phyloP scores from a whole-genome alignment of 2,329 filamentous ascomycete genomes.

The Talaromyces funiculosus region DNA sequence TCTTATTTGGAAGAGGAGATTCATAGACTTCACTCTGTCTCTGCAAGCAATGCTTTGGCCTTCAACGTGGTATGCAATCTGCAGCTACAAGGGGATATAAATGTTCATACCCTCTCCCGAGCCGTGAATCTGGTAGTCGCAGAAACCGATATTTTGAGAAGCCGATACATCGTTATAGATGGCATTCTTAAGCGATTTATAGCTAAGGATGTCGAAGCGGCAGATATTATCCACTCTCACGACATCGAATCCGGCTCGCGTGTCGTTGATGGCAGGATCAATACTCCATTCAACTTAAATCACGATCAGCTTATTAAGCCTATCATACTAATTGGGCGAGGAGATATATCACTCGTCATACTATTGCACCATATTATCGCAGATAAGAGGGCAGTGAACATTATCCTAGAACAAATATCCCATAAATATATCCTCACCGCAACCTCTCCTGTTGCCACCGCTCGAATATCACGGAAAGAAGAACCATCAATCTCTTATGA shows the following conservation, averaged over 20 bases:
- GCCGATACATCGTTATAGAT: background rate
- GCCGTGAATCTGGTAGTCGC: background rate
- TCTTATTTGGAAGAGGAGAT: no score
- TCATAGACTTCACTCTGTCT: no score
- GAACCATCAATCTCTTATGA: no score
- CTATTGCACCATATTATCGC: background rate
- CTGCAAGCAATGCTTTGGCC: no score
- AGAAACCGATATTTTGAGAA: background rate
- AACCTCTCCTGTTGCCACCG: no score
- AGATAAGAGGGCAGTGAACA: background rate
- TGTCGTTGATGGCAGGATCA: background rate
- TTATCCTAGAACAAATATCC: background rate
- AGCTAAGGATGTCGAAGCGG: background rate
- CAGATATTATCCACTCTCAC: background rate
- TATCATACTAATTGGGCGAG: background rate
- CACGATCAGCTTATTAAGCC: background rate
- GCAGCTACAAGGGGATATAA: no score
- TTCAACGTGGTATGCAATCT: no score
- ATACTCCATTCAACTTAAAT: background rate
- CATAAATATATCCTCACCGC: no score
- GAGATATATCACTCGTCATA: background rate
- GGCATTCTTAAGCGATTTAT: background rate
- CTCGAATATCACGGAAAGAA: no score
- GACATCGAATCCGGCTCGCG: no score
- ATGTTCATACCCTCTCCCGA: background rate